Percentiles rank a stretch among this genome's conserved stretches.
These are phyloP conservation scores for Diversispora epigaea DNA, from an alignment of 192 early-diverging fungal genomes.

Conservation along the genomic window DNA sequence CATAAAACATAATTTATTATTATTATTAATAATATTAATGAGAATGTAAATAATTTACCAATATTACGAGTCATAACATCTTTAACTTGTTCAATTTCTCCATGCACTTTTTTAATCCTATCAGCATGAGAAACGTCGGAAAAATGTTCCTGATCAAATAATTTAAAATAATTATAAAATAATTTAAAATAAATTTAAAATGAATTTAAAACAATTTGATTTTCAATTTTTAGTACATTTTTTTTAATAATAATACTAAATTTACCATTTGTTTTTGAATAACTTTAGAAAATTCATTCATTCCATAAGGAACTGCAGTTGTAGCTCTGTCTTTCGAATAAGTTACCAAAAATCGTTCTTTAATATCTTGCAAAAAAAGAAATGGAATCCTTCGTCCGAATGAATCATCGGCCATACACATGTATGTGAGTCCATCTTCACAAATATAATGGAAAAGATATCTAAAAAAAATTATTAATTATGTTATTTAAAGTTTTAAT, in stretches of 20 bases:
- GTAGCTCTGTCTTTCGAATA: constrained; percentile 57
- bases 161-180: background rate
- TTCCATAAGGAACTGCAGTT: constrained; percentile 65
- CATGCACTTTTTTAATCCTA: constrained; percentile 76
- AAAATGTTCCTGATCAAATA: constrained; percentile 61
- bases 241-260: too few species aligned
- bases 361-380: constrained; percentile 84
- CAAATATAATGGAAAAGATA: constrained; percentile 92
- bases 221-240: too few species aligned
- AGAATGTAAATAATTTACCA: constrained; percentile 43
- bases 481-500: background rate
- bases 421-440: constrained; percentile 74
- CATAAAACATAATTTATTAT: background rate
- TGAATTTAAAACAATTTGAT: constrained; percentile 6
- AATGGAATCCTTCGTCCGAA: constrained; percentile 83
- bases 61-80: constrained; percentile 97
- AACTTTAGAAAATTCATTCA: constrained; percentile 79
- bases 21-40: background rate
- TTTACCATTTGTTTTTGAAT: constrained; percentile 82
- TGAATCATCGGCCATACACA: constrained; percentile 78
- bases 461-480: constrained; percentile 37
- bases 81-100: constrained; percentile 90
- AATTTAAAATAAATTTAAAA: constrained; percentile 4
- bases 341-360: constrained; percentile 57
- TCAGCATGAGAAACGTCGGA: constrained; percentile 71